Evolutionary conservation across 768 basidiomycete species (phyloP).

Genomic region (Leccinum barrowsii): DNA sequence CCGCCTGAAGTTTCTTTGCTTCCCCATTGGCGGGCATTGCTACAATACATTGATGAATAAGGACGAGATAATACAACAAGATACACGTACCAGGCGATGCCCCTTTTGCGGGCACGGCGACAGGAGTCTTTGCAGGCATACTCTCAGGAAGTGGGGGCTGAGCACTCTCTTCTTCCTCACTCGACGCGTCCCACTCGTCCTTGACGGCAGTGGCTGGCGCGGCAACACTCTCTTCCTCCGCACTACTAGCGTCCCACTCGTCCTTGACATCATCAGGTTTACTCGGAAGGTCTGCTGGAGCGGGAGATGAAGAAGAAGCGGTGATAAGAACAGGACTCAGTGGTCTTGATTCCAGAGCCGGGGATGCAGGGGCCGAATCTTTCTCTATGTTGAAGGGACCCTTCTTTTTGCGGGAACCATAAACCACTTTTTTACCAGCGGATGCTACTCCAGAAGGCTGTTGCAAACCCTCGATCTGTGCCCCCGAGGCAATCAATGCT

Average conservation of each 20-base stretch:
- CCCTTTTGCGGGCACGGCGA: not conserved
- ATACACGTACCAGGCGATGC: slow-evolving; percentile 12
- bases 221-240: slow-evolving; percentile 35
- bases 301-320: slow-evolving; percentile 22
- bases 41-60: not conserved
- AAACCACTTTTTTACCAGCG: slow-evolving; percentile 68
- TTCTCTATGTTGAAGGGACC: slow-evolving; percentile 45
- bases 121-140: slow-evolving; percentile 14
- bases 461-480: slow-evolving; percentile 86
- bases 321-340: slow-evolving; percentile 34
- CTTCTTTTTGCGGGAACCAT: slow-evolving; percentile 83
- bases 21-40: slow-evolving; percentile 8
- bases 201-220: slow-evolving; percentile 36
- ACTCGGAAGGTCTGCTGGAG: slow-evolving; percentile 27
- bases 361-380: slow-evolving; percentile 36
- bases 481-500: slow-evolving; percentile 86
- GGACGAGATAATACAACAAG: not conserved
- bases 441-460: slow-evolving; percentile 44
- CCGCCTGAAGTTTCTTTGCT: slow-evolving; percentile 16
- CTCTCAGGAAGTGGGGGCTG: slow-evolving; percentile 11
- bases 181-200: slow-evolving; percentile 70
- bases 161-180: slow-evolving; percentile 47
- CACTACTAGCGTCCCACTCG: slow-evolving; percentile 52
- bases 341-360: slow-evolving; percentile 53
- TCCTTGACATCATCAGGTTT: slow-evolving; percentile 39